Base-by-base conservation (phyloP, 2,329 filamentous ascomycete species). In the Stagonosporopsis tanaceti region DNA sequence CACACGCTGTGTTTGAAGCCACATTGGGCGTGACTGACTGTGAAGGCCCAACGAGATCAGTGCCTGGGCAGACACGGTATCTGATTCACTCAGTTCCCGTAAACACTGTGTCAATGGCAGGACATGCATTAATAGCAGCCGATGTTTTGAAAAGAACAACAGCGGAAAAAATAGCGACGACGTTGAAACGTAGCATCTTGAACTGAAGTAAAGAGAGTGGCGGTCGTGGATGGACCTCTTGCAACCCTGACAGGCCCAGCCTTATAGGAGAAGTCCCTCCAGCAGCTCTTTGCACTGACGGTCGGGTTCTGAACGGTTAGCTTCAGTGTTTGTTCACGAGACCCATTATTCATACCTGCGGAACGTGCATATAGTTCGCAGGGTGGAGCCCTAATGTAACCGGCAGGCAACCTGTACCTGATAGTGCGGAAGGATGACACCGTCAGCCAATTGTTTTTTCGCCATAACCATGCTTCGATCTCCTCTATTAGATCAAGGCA, bases 21-120 rank as follows among this genome's bases (percentile, higher is more conserved):
- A 69, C 50, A 41, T 57, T 63, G 1, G 32, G 55, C 3, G 40
- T 67, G 17, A 69, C 24, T 20, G 35, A 42, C 20, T 39, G 41
- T 8, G 67, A 63, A 12, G 40, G 44, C 12, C 67, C 67, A 47
- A 56, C 50, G 22, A 66, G 57, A 39, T 69, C 65, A 25, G 67
- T 67, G 22, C 47, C 60, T 4, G 63, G 57, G 38, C 67, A 69
- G 30, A 69, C 45, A 38, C 64, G 63, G 32, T 69, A 69, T 37
- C 60, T 57, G 17, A 69, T 63, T 8, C 64, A 63, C 47, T 55
- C 40, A 20, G 60, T 37, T 50, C 67, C 67, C 22, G 61, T 64
- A 38, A 60, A 66, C 22, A 66, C 54, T 30, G 59, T 60, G 44
- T 69, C 67, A 17, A 60, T 51, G 25, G 28, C 50, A 38, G 67